These are phyloP conservation scores for Ustilago hordei DNA, from an alignment of 1,284 basidiomycete genomes.

Conservation along the genomic window DNA sequence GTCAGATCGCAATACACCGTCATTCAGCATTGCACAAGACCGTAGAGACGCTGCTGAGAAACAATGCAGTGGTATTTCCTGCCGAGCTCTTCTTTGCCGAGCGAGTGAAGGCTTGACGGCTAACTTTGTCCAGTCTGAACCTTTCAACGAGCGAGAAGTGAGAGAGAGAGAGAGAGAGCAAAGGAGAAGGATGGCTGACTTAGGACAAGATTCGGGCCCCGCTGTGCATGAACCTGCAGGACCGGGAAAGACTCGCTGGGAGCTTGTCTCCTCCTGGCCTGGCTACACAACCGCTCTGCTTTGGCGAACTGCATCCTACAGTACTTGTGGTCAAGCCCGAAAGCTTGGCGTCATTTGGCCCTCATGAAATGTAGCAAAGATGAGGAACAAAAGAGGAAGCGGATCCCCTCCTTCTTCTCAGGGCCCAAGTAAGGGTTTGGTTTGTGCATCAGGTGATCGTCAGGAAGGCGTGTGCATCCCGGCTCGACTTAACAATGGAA, in stretches of 20 bases:
- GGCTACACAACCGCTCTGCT: neutral
- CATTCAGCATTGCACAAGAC: neutral
- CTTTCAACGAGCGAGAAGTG: neutral
- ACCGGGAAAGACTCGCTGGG: too few species aligned
- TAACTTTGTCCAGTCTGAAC: neutral
- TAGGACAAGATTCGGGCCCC: conserved; percentile 20
- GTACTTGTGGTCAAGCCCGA: neutral
- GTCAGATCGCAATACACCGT: conserved; percentile 1
- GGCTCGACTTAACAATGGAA: neutral
- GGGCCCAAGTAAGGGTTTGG: conserved; percentile 32
- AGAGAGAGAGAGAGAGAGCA: neutral
- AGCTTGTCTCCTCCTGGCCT: too few species aligned
- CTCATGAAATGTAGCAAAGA: too few species aligned
- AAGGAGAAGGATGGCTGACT: neutral
- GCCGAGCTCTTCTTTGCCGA: conserved; percentile 18
- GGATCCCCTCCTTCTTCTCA: conserved; percentile 12
- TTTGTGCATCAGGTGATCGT: neutral
- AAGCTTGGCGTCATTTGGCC: neutral
- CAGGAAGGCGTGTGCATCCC: too few species aligned
- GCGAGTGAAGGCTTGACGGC: neutral
- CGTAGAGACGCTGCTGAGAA: neutral
- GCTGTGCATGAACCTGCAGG: too few species aligned
- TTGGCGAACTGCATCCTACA: neutral
- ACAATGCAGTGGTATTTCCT: conserved; percentile 6
- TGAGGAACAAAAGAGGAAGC: neutral